Percentiles rank a stretch among this genome's conserved stretches.
Evolutionary conservation across 208 protist species (phyloP).

Genomic region (Endotrypanum monterogeii): DNA sequence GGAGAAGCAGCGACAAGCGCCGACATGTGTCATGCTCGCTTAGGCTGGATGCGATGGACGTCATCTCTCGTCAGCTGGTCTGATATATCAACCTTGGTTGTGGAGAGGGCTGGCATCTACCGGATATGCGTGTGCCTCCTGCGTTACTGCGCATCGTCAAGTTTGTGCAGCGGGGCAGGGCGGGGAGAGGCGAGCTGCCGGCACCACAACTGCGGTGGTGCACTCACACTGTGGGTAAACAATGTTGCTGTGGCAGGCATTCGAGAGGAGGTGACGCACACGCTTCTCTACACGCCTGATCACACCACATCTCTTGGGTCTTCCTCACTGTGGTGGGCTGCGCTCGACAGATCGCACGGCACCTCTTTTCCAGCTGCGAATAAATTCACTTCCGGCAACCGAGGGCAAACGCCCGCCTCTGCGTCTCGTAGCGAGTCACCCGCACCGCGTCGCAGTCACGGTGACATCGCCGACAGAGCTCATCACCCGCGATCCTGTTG

Average conservation of each 20-base stretch:
- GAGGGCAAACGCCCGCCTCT: background rate
- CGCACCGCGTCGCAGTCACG: slow-evolving; percentile 8
- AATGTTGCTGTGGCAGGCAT: slow-evolving; percentile 11
- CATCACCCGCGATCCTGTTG: slow-evolving; percentile 35
- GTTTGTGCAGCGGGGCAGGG: slow-evolving; percentile 2
- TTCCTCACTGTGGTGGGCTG: background rate
- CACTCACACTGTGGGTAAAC: slow-evolving; percentile 21
- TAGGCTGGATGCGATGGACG: slow-evolving; percentile 20
- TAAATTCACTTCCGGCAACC: background rate
- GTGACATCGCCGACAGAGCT: slow-evolving; percentile 5
- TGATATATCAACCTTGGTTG: slow-evolving; percentile 17
- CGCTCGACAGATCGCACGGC: background rate
- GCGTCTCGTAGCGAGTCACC: background rate
- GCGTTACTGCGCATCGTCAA: slow-evolving; percentile 19
- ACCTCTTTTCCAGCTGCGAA: background rate
- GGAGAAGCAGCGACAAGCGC: background rate
- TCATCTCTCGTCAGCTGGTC: slow-evolving; percentile 32
- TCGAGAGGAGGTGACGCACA: slow-evolving; percentile 9
- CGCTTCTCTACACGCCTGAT: slow-evolving; percentile 14
- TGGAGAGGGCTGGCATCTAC: slow-evolving; percentile 46
- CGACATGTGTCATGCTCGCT: background rate
- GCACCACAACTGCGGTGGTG: background rate
- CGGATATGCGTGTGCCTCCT: slow-evolving; percentile 44
- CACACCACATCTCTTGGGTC: background rate
- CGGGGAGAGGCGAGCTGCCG: background rate